Evolutionary conservation across 306 rosid species (phyloP), one percentile per base, ranked within the genome.

Genomic region (Quercus ilex): DNA sequence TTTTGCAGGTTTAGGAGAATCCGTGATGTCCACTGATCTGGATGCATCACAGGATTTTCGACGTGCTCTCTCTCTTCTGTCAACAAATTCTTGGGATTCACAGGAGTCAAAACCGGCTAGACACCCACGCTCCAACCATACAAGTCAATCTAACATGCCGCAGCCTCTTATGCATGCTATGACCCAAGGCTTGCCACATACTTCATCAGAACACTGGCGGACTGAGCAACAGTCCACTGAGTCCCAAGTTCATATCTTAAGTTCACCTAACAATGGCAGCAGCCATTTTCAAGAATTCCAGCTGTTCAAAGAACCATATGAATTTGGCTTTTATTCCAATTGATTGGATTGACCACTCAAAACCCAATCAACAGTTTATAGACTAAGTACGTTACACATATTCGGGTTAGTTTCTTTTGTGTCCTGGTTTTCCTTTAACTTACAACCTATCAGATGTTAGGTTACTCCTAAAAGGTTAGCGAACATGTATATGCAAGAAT

Each of bases 21-120:
- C 87, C 38, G 71, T 85, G 75, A 79, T 76, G 49, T 77, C 86
- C 19, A 78, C 84, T 28, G 84, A 80, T 69, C 59, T 79, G 74
- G 77, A 82, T 80, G 80, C 88, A 10, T 23, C 86, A 10, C 96
- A 82, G 77, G 87, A 85, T 82, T 79, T 89, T 80, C 84, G 86
- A 62, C 86, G 88, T 92, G 97, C 99, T 94, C 99, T 88, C 99
- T 94, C 99, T 94, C 99, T 94, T 94, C 99, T 94, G 99, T 94
- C 99, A 94, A 89, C 90, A 28, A 83, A 86, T 79, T 85, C 94
- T 30, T 88, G 92, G 93, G 83, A 57, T 86, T 67, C 91, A 25
- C 81, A 69, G 5, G 91, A 87, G 52, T 35, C 90, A 2, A 89
- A 89, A 76, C 58, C 84, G 41, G 78, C 70, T 71, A 71, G 87